A percentile compares a stretch with the other conserved stretches of the same genome.
Conservation (phyloP, 768 basidiomycete species). For the Leucosporidium creatinivorum region DNA sequence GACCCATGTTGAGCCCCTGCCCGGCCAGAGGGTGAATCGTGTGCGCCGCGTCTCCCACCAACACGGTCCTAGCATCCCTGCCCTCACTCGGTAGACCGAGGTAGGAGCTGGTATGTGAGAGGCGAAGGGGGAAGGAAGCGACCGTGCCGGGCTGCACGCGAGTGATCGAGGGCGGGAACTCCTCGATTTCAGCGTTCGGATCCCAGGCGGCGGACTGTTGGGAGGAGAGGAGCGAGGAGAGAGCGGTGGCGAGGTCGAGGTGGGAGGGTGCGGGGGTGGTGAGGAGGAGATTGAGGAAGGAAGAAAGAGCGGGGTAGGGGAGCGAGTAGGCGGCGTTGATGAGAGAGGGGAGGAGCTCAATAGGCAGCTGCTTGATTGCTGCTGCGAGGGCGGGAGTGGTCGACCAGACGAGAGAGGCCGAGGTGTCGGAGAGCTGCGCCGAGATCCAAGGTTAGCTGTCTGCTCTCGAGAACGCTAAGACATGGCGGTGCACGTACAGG, state of each 20-base stretch:
- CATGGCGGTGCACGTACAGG: conserved; percentile 46
- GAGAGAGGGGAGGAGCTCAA: conserved; percentile 60
- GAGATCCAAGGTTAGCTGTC: not conserved
- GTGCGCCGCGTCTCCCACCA: conserved; percentile 94
- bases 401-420: conserved; percentile 91
- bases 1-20: conserved; percentile 90
- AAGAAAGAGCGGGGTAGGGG: conserved; percentile 60
- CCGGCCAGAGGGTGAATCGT: conserved; percentile 91
- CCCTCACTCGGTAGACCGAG: conserved; percentile 52
- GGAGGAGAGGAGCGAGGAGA: not conserved
- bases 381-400: conserved; percentile 67
- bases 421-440: conserved; percentile 49
- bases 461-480: not conserved
- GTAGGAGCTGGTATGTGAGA: conserved; percentile 79
- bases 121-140: conserved; percentile 83
- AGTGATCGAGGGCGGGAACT: conserved; percentile 65
- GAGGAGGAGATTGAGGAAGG: conserved; percentile 55
- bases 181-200: conserved; percentile 45
- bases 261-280: conserved; percentile 7
- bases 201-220: conserved; percentile 1
- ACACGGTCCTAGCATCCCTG: conserved; percentile 60
- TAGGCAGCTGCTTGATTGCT: conserved; percentile 60
- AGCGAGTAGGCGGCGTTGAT: conserved; percentile 87
- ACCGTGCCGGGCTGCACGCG: conserved; percentile 63
- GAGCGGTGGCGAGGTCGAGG: conserved; percentile 6